Conservation (phyloP, 331 rosid species). For the Prunus yedoensis region DNA sequence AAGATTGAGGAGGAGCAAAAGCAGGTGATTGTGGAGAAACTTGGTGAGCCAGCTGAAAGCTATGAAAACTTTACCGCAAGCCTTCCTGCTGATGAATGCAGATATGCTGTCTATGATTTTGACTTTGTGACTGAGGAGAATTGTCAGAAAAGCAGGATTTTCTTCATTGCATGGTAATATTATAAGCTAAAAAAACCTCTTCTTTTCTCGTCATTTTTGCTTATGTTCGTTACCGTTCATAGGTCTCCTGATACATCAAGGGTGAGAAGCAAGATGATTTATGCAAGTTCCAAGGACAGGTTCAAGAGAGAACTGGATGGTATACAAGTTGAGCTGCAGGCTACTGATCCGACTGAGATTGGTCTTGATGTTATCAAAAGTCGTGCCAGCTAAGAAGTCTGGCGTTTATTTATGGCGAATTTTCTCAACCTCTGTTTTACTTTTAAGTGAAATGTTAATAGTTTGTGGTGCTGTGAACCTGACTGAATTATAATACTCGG, state of each 20-base stretch:
- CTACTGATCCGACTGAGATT: constrained; percentile 89
- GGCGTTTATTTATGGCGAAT: constrained; percentile 1
- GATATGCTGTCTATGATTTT: constrained; percentile 53
- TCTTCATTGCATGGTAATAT: constrained; percentile 51
- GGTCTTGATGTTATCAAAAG: constrained; percentile 81
- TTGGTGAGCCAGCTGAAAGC: constrained; percentile 48
- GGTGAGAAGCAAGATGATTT: constrained; percentile 90
- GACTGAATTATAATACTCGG: constrained; percentile 25
- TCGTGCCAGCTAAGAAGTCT: constrained; percentile 46
- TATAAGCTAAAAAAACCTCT: neutral
- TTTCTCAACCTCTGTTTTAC: neutral
- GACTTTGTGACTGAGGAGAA: constrained; percentile 54
- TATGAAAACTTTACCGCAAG: constrained; percentile 45
- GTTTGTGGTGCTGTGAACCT: constrained; percentile 27
- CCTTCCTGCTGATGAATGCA: constrained; percentile 54
- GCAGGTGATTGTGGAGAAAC: constrained; percentile 53
- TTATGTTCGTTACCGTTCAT: constrained; percentile 8
- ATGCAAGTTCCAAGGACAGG: constrained; percentile 88
- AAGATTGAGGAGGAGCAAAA: constrained; percentile 52
- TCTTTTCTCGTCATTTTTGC: neutral
- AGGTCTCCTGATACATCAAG: constrained; percentile 80
- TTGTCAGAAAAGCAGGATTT: constrained; percentile 53
- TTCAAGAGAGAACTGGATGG: constrained; percentile 91
- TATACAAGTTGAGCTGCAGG: constrained; percentile 82
- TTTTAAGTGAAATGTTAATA: constrained; percentile 26